phyloP scores from a whole-genome alignment of 2,329 filamentous ascomycete genomes.

The Huntiella decipiens region DNA sequence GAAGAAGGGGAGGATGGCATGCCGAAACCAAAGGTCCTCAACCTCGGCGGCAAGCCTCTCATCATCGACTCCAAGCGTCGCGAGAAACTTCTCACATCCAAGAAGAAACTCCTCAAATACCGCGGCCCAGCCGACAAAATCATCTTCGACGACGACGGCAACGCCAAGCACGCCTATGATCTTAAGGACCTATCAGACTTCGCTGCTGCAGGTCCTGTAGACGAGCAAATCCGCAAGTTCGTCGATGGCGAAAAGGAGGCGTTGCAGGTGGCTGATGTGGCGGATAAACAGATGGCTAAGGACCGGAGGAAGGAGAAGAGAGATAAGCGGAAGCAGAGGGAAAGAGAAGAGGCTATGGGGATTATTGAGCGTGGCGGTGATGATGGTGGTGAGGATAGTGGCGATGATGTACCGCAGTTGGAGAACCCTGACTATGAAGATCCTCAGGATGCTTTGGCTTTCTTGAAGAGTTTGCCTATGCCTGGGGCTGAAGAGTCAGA shows the following conservation, averaged over 20 bases:
- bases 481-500: conserved; percentile 20
- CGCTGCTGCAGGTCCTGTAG: conserved; percentile 51
- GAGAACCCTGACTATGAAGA: conserved; percentile 23
- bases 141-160: conserved; percentile 82
- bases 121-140: conserved; percentile 73
- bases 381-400: background rate
- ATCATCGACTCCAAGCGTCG: conserved; percentile 86
- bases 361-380: conserved; percentile 15
- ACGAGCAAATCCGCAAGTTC: conserved; percentile 59
- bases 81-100: conserved; percentile 85
- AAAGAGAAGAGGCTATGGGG: conserved; percentile 25
- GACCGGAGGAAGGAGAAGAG: conserved; percentile 61
- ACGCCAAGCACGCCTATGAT: conserved; percentile 69
- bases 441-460: conserved; percentile 34
- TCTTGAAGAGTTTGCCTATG: conserved; percentile 38
- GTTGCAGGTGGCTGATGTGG: conserved; percentile 55
- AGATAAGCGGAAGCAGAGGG: conserved; percentile 50
- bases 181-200: conserved; percentile 75
- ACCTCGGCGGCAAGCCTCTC: conserved; percentile 51
- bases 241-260: conserved; percentile 54
- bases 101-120: conserved; percentile 83
- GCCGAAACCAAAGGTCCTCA: conserved; percentile 38
- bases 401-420: conserved; percentile 15
- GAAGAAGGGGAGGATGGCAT: conserved; percentile 24
- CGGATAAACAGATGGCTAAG: conserved; percentile 65